These are phyloP conservation scores for Acanthamoeba triangularis DNA, from an alignment of 208 protist genomes.

Conservation along the genomic window DNA sequence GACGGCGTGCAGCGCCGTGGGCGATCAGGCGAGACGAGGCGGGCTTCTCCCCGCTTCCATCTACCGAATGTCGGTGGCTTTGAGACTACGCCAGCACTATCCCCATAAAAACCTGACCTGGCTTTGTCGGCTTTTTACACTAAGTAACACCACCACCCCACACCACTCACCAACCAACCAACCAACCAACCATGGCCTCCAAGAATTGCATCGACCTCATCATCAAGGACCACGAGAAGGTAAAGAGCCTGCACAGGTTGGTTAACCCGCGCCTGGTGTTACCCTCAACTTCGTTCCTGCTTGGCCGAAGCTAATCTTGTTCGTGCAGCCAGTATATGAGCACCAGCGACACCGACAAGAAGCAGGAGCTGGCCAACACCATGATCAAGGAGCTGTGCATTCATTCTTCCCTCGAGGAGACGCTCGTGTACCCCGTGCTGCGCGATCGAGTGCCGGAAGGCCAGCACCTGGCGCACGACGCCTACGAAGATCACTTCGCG, in stretches of 20 bases:
- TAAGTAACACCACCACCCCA: neutral
- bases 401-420: constrained; percentile 8
- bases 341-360: neutral
- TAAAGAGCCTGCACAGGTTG: neutral
- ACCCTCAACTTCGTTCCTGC: too few relatives aligned
- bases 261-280: too few relatives aligned
- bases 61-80: constrained; percentile 20
- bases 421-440: constrained; percentile 4
- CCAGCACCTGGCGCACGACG: neutral
- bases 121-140: neutral
- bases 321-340: neutral
- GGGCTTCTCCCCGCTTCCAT: neutral
- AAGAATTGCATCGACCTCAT: constrained; percentile 3
- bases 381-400: constrained; percentile 17
- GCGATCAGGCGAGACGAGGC: neutral
- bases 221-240: constrained; percentile 42
- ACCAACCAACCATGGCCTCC: neutral
- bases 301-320: too few relatives aligned
- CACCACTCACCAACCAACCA: neutral
- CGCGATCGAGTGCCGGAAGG: constrained; percentile 3
- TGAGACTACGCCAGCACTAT: neutral
- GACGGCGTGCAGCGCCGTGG: neutral
- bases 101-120: neutral
- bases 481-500: constrained; percentile 22
- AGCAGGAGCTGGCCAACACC: constrained; percentile 49